Evolutionary conservation across 768 basidiomycete genomes (phyloP).

Genomic region (Phanerochaete carnosa): DNA sequence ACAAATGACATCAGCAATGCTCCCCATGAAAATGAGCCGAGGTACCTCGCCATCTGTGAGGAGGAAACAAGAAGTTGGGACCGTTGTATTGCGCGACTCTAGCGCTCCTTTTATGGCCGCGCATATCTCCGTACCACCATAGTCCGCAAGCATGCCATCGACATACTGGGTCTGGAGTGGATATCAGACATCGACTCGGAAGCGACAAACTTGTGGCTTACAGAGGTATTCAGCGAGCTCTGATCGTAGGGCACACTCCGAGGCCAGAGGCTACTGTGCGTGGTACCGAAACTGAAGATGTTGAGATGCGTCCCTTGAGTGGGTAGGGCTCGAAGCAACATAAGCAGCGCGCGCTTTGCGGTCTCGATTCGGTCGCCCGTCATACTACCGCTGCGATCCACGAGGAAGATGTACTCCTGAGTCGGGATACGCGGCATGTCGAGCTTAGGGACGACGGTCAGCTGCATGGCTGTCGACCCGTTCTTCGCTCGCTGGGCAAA

Average conservation of each 20-base stretch:
- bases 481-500: constrained; percentile 43
- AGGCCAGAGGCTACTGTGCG: constrained; percentile 31
- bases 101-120: constrained; percentile 41
- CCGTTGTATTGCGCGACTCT: constrained; percentile 27
- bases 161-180: not conserved
- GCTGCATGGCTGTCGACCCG: constrained; percentile 44
- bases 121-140: constrained; percentile 51
- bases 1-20: not conserved
- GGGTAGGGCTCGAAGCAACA: constrained; percentile 51
- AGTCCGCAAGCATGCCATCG: constrained; percentile 17
- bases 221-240: constrained; percentile 33
- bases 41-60: constrained; percentile 55
- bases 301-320: constrained; percentile 44
- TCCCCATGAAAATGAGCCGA: not conserved
- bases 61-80: constrained; percentile 48
- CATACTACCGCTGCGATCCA: constrained; percentile 64
- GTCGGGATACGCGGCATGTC: constrained; percentile 35
- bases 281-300: constrained; percentile 49
- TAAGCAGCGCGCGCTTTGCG: constrained; percentile 43
- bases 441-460: constrained; percentile 52
- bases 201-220: constrained; percentile 8
- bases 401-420: constrained; percentile 60
- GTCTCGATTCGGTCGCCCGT: constrained; percentile 32
- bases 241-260: constrained; percentile 30
- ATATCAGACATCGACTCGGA: not conserved